Base-by-base conservation (phyloP, 352 stramenopile species). In the Phytopythium ostracodes region DNA sequence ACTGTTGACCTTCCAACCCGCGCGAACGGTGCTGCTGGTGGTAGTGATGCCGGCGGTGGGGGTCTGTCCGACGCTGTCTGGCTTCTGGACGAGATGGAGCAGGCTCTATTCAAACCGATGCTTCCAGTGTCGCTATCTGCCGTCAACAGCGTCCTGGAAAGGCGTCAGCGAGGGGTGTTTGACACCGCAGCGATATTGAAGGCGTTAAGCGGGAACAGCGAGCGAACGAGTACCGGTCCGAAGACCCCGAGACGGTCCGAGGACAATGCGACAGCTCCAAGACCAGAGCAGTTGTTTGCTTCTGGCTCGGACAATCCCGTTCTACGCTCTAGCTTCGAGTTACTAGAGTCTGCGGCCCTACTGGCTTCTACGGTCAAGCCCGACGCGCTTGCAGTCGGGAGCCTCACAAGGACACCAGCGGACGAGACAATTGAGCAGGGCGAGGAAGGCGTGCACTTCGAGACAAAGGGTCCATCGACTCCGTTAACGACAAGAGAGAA, bases 71-170 rank as follows among this genome's bases (percentile, higher is more conserved):
- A 60, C 18, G 56, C 68, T 22, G 36, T 60, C 36, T 22, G 10
- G 50, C 29, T 55, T 1, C 51, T 75, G 51, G 43, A 54, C 12
- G 56, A 66, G 18, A 68, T 71, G 59, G 65, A 78, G 18, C 44
- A 56, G 66, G 20, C 27, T 50, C 43, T 59, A 11, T 73, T 69
- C 61, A 38, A 56, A 8, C 43, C 65, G 44, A 46, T 56, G 42
- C 52, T 60, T 40, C 65, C 46, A 44, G 58, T 73, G 10, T 60
- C 64, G 24, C 70, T 64, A 7, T 63, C 62, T 31, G 62, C 65
- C 18, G 67, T 75, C 31, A 51, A 46, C 24, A 24, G 57, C 25
- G 38, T 78, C 12, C 51, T 78, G 27, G 68, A 73, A 17, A 44
- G 56, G 8, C 67, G 71, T 27, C 62, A 64, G 25, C 70, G 67